Evolutionary conservation across 2,329 filamentous ascomycete species (phyloP), one percentile per base, ranked within the genome.

Genomic region (Rutstroemia sp.): DNA sequence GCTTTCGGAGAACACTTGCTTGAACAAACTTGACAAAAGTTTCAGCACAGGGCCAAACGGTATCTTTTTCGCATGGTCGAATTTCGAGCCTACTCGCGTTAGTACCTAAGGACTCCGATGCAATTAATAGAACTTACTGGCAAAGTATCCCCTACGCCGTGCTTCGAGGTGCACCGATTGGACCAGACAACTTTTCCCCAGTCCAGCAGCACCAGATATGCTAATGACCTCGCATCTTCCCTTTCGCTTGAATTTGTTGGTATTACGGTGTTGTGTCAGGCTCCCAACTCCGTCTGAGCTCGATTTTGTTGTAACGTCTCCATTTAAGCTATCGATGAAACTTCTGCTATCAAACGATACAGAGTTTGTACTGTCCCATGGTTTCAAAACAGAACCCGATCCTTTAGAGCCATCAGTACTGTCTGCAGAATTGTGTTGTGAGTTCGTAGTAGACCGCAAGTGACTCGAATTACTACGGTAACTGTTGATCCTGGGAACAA

Each of bases 141-240:
- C 81, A 63, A 82, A 86, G 65, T 86, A 86, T 2, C 83, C 83
- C 58, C 79, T 77, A 47, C 79, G 76, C 50, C 83, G 75, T 16
- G 80, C 80, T 61, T 86, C 83, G 2, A 78, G 73, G 44, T 85
- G 75, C 5, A 85, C 79, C 8, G 81, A 83, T 63, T 86, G 81
- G 25, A 85, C 79, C 16, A 87, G 74, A 58, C 79, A 81, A 61
- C 79, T 85, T 68, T 87, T 87, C 16, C 83, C 83, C n/a, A 86
- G 71, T 0, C 83, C 83, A 3, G 79, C 82, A 12, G 78, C 75
- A 30, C 83, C 83, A 62, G 84, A 79, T 52, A 87, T 77, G 16
- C 77, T 76, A 19, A 86, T 73, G 25, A 86, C 77, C 64, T 86
- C 83, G 63, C 82, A 86, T 52, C 85, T 83, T 2, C 82, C 82